Conservation (phyloP, 2,329 filamentous ascomycete genomes). For the Monilinia laxa region DNA sequence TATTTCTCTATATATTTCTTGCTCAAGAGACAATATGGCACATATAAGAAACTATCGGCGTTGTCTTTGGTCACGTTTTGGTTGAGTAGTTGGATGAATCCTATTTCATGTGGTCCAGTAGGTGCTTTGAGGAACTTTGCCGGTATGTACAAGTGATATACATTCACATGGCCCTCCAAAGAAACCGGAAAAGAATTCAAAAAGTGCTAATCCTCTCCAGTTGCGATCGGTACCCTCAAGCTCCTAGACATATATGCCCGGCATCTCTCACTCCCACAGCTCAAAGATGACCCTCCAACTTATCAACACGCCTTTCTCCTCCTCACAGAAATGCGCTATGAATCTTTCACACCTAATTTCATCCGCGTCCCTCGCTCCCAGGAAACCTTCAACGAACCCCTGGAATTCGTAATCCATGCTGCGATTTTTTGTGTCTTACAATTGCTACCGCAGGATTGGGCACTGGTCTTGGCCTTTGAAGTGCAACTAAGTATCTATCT, state of each 20-base stretch:
- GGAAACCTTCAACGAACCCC: conserved; percentile 42
- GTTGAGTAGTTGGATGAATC: conserved; percentile 36
- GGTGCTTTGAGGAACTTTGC: conserved; percentile 41
- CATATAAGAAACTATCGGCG: conserved; percentile 34
- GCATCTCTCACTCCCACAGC: conserved; percentile 38
- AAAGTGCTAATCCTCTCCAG: conserved; percentile 26
- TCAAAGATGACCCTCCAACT: conserved; percentile 33
- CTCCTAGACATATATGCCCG: conserved; percentile 44
- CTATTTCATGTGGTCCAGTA: conserved; percentile 39
- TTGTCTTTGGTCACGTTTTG: conserved; percentile 35
- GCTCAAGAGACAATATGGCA: conserved; percentile 30
- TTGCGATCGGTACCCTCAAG: conserved; percentile 45
- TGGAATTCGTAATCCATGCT: conserved; percentile 42
- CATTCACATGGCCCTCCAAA: background rate
- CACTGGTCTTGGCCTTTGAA: conserved; percentile 43
- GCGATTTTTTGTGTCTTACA: conserved; percentile 42
- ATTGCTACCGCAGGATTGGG: conserved; percentile 41
- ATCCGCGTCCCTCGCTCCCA: conserved; percentile 39
- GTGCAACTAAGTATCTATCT: conserved; percentile 45
- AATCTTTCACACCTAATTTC: conserved; percentile 46
- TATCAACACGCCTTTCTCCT: conserved; percentile 40
- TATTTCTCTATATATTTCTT: conserved; percentile 41
- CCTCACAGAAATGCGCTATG: conserved; percentile 45
- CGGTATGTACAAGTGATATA: conserved; percentile 33
- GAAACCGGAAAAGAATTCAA: background rate